A percentile compares a stretch with the other conserved stretches of the same genome.
Evolutionary conservation across 371 early-diverging fungal species (phyloP).

Genomic region (Sporodiniella umbellata): DNA sequence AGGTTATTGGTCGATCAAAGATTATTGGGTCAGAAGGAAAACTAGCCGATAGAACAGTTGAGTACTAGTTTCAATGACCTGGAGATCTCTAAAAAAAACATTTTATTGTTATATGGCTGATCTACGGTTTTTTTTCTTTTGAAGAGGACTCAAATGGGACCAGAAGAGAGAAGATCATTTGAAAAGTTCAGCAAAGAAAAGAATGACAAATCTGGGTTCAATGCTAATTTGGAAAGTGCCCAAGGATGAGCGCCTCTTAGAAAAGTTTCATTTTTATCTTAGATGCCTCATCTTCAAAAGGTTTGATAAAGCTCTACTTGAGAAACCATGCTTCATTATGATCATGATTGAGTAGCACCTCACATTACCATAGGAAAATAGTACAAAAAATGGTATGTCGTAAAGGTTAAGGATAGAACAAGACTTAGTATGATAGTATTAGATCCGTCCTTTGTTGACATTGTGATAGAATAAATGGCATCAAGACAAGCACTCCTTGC

Average conservation of each 20-base stretch:
- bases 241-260: conserved; percentile 5
- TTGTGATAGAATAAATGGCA: conserved; percentile 14
- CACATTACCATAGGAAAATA: conserved; percentile 12
- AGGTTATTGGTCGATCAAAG: conserved; percentile 5
- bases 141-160: conserved; percentile 1
- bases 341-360: conserved; percentile 13
- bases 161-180: background rate
- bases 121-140: conserved; percentile 3
- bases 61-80: background rate
- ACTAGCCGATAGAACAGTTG: conserved; percentile 2
- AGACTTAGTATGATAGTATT: conserved; percentile 16
- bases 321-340: conserved; percentile 11
- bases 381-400: conserved; percentile 10
- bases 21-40: conserved; percentile 3
- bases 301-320: too few species aligned
- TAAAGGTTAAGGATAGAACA: conserved; percentile 9
- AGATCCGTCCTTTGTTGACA: conserved; percentile 17
- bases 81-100: conserved; percentile 1
- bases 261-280: background rate
- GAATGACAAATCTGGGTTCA: conserved; percentile 19
- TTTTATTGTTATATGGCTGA: conserved; percentile 8
- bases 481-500: too few species aligned
- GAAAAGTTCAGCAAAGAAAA: conserved; percentile 6
- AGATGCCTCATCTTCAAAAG: background rate
- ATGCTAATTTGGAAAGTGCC: conserved; percentile 3